Conservation (phyloP, 305 asterid species). For the Fraxinus paxiana region DNA sequence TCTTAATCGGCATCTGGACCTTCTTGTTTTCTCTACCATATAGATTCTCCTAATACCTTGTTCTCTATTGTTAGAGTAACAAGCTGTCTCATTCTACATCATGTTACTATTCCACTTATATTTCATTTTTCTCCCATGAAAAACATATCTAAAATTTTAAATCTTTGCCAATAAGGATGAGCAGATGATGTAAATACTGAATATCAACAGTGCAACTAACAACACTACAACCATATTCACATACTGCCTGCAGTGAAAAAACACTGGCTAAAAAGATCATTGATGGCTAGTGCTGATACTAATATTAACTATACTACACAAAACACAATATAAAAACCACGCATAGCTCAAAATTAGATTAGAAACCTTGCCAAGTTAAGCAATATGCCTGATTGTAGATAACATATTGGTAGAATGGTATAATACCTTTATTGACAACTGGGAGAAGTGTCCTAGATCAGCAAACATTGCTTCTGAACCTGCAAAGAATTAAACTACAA, state of each 20-base stretch:
- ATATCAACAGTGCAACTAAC: not conserved
- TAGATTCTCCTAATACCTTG: not conserved
- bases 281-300: not conserved
- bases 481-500: not conserved
- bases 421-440: constrained; percentile 58
- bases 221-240: not conserved
- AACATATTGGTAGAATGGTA: not conserved
- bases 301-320: not conserved
- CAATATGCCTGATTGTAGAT: not conserved
- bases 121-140: not conserved
- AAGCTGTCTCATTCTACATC: not conserved
- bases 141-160: not conserved
- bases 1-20: not conserved
- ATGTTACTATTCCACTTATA: not conserved
- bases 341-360: not conserved
- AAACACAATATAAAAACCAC: not conserved
- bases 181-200: not conserved
- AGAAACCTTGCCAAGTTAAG: not conserved
- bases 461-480: constrained; percentile 62
- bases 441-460: constrained; percentile 66
- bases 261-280: not conserved
- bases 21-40: not conserved
- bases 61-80: not conserved
- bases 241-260: not conserved
- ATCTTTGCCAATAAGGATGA: not conserved